Evolutionary conservation across 2,329 filamentous ascomycete species (phyloP).

Genomic region (Alternaria sp.): DNA sequence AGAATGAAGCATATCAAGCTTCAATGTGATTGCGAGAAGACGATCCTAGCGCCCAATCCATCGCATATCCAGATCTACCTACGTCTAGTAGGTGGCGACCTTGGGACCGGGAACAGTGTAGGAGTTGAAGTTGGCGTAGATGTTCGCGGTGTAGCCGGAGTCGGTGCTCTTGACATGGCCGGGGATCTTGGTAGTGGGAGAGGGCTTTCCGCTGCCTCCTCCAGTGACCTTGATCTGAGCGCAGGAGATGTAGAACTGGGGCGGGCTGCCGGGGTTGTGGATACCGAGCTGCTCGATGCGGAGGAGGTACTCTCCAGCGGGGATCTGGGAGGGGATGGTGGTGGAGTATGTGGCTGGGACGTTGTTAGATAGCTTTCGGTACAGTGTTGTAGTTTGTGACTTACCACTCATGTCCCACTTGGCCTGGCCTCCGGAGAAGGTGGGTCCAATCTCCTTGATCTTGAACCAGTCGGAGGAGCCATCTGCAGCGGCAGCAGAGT

Average conservation of each 20-base stretch:
- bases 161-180: conserved; percentile 43
- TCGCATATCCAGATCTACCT: neutral
- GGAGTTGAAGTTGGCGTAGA: conserved; percentile 47
- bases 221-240: conserved; percentile 57
- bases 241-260: conserved; percentile 50
- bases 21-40: neutral
- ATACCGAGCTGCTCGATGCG: conserved; percentile 58
- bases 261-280: conserved; percentile 47
- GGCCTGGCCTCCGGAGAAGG: conserved; percentile 43
- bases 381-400: conserved; percentile 7
- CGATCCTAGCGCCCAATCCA: neutral
- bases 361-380: conserved; percentile 12
- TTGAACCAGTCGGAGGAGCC: conserved; percentile 49
- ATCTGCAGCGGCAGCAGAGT: conserved; percentile 40
- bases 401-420: conserved; percentile 42
- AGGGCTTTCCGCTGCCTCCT: conserved; percentile 32
- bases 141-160: conserved; percentile 48
- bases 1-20: neutral
- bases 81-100: conserved; percentile 44
- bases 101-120: conserved; percentile 47
- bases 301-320: conserved; percentile 56
- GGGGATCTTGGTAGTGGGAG: conserved; percentile 41
- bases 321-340: conserved; percentile 50
- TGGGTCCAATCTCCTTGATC: conserved; percentile 50
- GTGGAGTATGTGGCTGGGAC: conserved; percentile 41